Evolutionary conservation across 2,329 filamentous ascomycete genomes (phyloP).

Genomic region (Microdochium bolleyi): DNA sequence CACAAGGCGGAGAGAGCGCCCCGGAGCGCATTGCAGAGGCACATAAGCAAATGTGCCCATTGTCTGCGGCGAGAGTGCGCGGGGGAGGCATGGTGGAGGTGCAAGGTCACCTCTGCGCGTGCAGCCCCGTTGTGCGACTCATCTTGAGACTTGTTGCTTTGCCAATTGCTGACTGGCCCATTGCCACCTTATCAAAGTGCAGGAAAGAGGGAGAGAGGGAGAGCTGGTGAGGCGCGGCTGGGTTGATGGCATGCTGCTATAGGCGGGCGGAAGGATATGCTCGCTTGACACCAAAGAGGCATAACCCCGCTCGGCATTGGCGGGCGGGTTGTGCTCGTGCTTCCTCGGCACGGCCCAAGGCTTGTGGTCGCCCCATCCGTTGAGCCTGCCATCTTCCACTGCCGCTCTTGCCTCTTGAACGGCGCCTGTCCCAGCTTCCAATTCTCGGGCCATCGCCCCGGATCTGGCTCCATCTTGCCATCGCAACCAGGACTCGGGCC

Average conservation of each 20-base stretch:
- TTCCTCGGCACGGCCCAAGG: neutral
- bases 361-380: neutral
- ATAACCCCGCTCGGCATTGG: neutral
- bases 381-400: neutral
- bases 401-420: neutral
- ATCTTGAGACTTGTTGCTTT: neutral
- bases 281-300: neutral
- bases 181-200: no score
- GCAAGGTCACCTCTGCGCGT: neutral
- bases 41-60: neutral
- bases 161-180: neutral
- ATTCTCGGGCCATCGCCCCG: no score
- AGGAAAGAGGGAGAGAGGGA: neutral
- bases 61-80: neutral
- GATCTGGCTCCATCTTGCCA: no score
- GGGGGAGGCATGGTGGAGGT: neutral
- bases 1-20: neutral
- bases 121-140: neutral
- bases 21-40: neutral
- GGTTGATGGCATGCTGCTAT: neutral
- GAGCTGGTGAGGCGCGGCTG: neutral
- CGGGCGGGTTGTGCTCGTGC: neutral
- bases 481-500: no score
- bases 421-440: no score
- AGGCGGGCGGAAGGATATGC: neutral